Percentiles rank a stretch among this genome's conserved stretches.
These are phyloP conservation scores for Kodamaea kaohsiungensis DNA, from an alignment of 805 yeast genomes.

Conservation along the genomic window DNA sequence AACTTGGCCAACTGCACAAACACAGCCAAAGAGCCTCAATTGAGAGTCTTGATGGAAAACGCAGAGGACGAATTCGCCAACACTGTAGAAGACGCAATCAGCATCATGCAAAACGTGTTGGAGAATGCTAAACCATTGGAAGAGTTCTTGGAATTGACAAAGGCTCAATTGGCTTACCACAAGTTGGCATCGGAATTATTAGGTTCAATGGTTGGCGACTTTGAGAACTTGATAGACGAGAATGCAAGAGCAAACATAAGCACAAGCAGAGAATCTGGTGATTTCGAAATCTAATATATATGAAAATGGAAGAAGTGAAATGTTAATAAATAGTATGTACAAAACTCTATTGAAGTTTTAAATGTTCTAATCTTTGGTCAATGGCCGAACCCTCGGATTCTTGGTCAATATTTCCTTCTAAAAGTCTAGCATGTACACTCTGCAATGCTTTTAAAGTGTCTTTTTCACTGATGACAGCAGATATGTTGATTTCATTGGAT, in stretches of 20 bases:
- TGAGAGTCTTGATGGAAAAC: conserved; percentile 75
- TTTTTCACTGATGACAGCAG: conserved; percentile 85
- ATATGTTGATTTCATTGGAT: conserved; percentile 95
- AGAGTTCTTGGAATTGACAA: conserved; percentile 65
- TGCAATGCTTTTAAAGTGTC: conserved; percentile 85
- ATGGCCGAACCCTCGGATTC: conserved; percentile 26
- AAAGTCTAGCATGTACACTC: conserved; percentile 76
- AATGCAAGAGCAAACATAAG: conserved; percentile 16
- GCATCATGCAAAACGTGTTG: conserved; percentile 78
- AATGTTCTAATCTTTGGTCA: conserved; percentile 32
- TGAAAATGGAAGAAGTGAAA: background rate
- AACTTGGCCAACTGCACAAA: conserved; percentile 41
- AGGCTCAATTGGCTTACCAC: conserved; percentile 81
- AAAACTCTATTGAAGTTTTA: conserved; percentile 17
- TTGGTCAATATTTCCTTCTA: conserved; percentile 44
- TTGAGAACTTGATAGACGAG: conserved; percentile 62
- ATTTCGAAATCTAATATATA: conserved; percentile 24
- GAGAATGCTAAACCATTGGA: conserved; percentile 68
- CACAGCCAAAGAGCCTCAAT: conserved; percentile 62
- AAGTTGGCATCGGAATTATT: conserved; percentile 71
- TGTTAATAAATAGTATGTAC: background rate
- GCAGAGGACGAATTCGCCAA: conserved; percentile 90
- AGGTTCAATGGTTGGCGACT: conserved; percentile 61
- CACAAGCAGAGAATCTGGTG: conserved; percentile 30
- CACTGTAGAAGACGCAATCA: conserved; percentile 84